A percentile compares a stretch with the other conserved stretches of the same genome.
Conservation (phyloP, 1,139 yeast genomes). For the Maudiozyma humilis region DNA sequence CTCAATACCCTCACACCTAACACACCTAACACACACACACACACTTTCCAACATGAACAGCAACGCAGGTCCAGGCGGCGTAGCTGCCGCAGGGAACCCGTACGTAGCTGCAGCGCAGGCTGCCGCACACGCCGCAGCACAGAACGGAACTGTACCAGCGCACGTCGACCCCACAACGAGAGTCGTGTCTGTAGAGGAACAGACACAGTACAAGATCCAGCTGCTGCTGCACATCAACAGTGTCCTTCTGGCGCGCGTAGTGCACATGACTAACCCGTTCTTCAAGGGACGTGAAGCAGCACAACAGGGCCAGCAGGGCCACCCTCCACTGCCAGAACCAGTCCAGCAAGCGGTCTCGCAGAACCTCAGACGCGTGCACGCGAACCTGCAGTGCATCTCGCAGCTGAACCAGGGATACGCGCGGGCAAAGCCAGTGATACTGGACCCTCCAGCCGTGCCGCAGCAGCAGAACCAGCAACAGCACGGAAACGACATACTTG, state of each 20-base stretch:
- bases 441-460: conserved; percentile 24
- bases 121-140: background rate
- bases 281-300: conserved; percentile 10
- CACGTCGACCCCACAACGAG: conserved; percentile 9
- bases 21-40: too few species aligned
- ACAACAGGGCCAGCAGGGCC: too few species aligned
- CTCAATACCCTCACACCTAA: too few species aligned
- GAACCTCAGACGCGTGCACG: conserved; percentile 29
- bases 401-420: conserved; percentile 29
- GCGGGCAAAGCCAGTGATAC: conserved; percentile 24
- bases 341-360: conserved; percentile 22
- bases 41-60: too few species aligned
- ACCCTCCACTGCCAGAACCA: conserved; percentile 11
- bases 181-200: conserved; percentile 14
- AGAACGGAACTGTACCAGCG: background rate
- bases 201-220: conserved; percentile 29
- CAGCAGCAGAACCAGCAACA: conserved; percentile 22
- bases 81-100: background rate
- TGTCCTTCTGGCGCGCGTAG: conserved; percentile 24
- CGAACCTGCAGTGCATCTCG: conserved; percentile 31
- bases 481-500: conserved; percentile 26
- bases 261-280: conserved; percentile 20
- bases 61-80: too few species aligned
- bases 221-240: conserved; percentile 30
- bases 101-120: background rate